Evolutionary conservation across 1,284 basidiomycete genomes (phyloP).

Genomic region (Pseudozyma sp.): DNA sequence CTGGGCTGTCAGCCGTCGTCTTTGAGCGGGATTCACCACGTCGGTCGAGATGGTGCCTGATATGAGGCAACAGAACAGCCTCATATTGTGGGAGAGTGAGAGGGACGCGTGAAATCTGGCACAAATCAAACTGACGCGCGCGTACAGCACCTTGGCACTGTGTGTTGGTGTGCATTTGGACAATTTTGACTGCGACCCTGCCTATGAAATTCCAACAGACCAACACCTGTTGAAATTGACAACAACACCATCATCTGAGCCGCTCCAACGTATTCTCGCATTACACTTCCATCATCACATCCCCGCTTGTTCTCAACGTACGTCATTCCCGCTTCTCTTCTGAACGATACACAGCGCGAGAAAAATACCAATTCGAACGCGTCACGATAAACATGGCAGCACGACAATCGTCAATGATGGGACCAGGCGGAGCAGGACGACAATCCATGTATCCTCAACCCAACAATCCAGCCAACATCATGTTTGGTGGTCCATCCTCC

Average conservation of each 20-base stretch:
- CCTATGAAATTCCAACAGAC: conserved; percentile 3
- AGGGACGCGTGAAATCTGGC: conserved; percentile 32
- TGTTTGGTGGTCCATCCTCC: conserved; percentile 46
- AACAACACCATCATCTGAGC: conserved; percentile 16
- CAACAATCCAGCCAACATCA: conserved; percentile 26
- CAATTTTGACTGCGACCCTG: not conserved
- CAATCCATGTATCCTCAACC: conserved; percentile 45
- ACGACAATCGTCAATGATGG: conserved; percentile 32
- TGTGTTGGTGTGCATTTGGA: conserved; percentile 8
- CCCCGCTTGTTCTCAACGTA: too few relatives aligned
- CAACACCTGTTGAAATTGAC: conserved; percentile 5
- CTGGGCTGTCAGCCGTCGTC: too few relatives aligned
- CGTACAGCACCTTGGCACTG: conserved; percentile 5
- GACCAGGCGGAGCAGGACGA: conserved; percentile 22
- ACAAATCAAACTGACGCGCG: conserved; percentile 7
- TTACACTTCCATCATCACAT: not conserved
- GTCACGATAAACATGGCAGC: conserved; percentile 23
- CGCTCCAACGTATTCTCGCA: too few relatives aligned
- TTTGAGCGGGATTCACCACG: not conserved
- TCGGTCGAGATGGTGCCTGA: not conserved
- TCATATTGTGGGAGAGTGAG: not conserved
- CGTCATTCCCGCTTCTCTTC: too few relatives aligned
- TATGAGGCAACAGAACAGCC: not conserved
- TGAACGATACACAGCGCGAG: not conserved
- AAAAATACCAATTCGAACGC: too few relatives aligned